These are phyloP conservation scores for Saccharomyces paradoxus DNA, from an alignment of 805 yeast genomes.

Conservation along the genomic window DNA sequence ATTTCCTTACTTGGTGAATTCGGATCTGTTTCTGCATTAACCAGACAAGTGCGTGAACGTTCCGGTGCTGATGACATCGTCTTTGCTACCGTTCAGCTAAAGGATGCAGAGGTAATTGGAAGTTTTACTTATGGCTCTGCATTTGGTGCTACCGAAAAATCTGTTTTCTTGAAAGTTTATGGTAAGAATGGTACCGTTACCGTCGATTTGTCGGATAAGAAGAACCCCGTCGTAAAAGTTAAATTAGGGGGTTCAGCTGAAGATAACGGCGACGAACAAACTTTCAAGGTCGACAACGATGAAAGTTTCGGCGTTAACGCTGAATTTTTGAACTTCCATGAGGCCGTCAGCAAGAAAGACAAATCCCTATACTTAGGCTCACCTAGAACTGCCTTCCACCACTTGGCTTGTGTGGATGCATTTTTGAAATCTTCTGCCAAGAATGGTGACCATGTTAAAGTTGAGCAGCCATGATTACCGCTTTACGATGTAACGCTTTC, in stretches of 20 bases:
- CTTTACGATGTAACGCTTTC: background rate
- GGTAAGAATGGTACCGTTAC: conserved; percentile 73
- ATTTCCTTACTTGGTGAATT: conserved; percentile 76
- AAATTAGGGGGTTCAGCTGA: conserved; percentile 25
- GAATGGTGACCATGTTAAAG: conserved; percentile 43
- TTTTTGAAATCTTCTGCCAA: conserved; percentile 60
- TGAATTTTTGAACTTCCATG: conserved; percentile 48
- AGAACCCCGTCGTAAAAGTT: conserved; percentile 33
- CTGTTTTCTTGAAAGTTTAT: conserved; percentile 56
- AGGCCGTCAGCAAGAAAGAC: conserved; percentile 56
- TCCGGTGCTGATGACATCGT: conserved; percentile 80
- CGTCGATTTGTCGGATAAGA: conserved; percentile 49
- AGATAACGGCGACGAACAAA: conserved; percentile 19
- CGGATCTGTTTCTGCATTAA: conserved; percentile 60
- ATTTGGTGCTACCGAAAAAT: conserved; percentile 72
- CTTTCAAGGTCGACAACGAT: conserved; percentile 35
- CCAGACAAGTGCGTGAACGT: conserved; percentile 65
- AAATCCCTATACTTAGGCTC: conserved; percentile 47
- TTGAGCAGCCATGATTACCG: conserved; percentile 27
- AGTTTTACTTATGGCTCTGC: conserved; percentile 83
- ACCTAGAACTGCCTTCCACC: conserved; percentile 85
- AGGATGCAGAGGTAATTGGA: conserved; percentile 60
- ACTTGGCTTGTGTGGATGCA: conserved; percentile 84
- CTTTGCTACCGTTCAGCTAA: conserved; percentile 57
- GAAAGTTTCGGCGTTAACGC: conserved; percentile 47